These are phyloP conservation scores for Suhomyces canberraensis DNA, from an alignment of 805 yeast genomes.

Conservation along the genomic window DNA sequence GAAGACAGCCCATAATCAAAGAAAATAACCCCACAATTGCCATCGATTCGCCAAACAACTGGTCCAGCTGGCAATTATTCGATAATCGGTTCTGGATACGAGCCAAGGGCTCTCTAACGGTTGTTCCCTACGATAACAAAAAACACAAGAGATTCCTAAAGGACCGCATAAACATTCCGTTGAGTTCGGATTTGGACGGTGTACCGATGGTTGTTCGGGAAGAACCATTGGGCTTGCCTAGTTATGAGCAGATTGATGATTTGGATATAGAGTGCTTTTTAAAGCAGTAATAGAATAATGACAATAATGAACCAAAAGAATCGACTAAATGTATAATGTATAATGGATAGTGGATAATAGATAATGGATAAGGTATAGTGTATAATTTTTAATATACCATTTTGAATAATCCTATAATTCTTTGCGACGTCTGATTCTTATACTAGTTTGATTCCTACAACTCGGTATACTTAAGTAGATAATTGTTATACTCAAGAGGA, in stretches of 20 bases:
- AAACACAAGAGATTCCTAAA: not conserved
- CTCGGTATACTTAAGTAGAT: too few relatives aligned
- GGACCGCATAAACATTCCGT: not conserved
- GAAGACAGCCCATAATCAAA: slow-evolving; percentile 22
- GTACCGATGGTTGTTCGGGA: not conserved
- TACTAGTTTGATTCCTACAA: too few relatives aligned
- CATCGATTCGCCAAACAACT: not conserved
- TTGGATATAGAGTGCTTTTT: not conserved
- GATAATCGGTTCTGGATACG: slow-evolving; percentile 42
- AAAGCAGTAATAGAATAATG: too few relatives aligned
- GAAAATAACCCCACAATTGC: slow-evolving; percentile 9
- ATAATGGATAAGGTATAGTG: too few relatives aligned
- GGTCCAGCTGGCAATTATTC: slow-evolving; percentile 27
- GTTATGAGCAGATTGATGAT: not conserved
- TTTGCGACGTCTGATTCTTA: too few relatives aligned
- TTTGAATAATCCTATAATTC: too few relatives aligned
- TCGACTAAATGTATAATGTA: too few relatives aligned
- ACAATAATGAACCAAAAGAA: too few relatives aligned
- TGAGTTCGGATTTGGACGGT: not conserved
- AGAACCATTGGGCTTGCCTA: not conserved
- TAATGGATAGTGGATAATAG: too few relatives aligned
- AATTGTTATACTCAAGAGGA: too few relatives aligned
- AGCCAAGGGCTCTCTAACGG: slow-evolving; percentile 3
- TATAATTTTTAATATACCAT: too few relatives aligned
- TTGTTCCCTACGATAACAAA: slow-evolving; percentile 5